Evolutionary conservation across 495 filamentous ascomycete genomes (phyloP), one percentile per base, ranked within the genome.

Genomic region (Hypoxylon fuscum): DNA sequence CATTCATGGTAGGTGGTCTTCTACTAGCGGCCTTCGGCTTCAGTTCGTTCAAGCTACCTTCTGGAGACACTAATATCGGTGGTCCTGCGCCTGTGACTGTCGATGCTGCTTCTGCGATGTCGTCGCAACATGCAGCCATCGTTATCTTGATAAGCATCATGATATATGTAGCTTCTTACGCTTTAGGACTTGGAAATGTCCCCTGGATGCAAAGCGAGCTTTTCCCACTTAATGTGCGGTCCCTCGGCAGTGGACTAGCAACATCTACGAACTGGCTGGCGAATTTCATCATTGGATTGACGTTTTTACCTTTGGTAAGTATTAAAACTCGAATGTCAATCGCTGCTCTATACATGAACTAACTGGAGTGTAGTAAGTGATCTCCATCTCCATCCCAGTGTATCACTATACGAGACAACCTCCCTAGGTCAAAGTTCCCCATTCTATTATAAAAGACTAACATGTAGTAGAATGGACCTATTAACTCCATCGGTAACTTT

Each of bases 121-220:
- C 72, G 2, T 63, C 66, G 29, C 72, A 68, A 12, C 69, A 72
- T 31, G 75, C 82, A 11, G 77, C 82, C 0, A 27, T 85, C 31
- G 57, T 85, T 14, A 87, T 97, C 51, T 74, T 96, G 22, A 59
- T 83, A 18, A 87, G 87, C 58, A 84, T 96, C 68, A 87, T 90
- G 64, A 47, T 91, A n/a, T 97, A 94, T 71, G 92, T 94, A 1
- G 87, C 89, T 47, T 85, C 86, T 0, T 97, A 95, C 68, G 93
- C 93, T 8, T 78, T 91, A 6, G 93, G 93, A n/a, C 80, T 97
- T 2, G 93, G 93, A 3, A 92, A 91, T 56, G 90, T 97, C 1
- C 93, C 93, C 0, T 97, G 93, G 93, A 92, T 94, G 77, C 92
- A 96, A 72, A 88, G 85, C 62, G 93, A 97, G 77, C 84, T 97